Evolutionary conservation across 257 asterid species (phyloP).

Genomic region (Mentha longifolia): DNA sequence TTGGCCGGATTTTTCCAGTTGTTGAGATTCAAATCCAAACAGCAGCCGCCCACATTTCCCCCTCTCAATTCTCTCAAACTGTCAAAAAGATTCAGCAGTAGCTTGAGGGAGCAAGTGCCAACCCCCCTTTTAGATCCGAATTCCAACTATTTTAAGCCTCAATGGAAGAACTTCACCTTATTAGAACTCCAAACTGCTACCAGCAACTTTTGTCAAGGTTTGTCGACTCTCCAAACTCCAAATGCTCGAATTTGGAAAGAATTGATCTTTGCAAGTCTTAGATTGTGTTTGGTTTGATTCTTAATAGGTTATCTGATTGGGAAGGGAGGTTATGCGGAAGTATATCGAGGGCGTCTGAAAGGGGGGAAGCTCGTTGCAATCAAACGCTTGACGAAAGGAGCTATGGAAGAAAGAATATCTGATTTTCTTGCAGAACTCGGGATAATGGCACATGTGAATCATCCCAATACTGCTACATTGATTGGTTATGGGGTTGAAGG

Average conservation of each 20-base stretch:
- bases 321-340: conserved; percentile 96
- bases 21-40: conserved; percentile 63
- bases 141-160: conserved; percentile 80
- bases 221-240: conserved; percentile 1
- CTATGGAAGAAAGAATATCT: conserved; percentile 64
- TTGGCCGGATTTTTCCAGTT: conserved; percentile 55
- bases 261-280: background rate
- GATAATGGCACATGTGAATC: conserved; percentile 94
- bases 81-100: conserved; percentile 66
- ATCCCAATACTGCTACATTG: conserved; percentile 91
- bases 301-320: conserved; percentile 71
- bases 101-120: conserved; percentile 60
- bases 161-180: conserved; percentile 74
- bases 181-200: conserved; percentile 82
- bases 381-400: conserved; percentile 70
- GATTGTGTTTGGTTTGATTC: conserved; percentile 14
- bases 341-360: conserved; percentile 71
- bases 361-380: conserved; percentile 82
- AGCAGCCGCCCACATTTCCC: conserved; percentile 54
- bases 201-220: conserved; percentile 74
- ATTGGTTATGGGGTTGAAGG: conserved; percentile 95
- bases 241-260: background rate
- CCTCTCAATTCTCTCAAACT: conserved; percentile 47
- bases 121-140: conserved; percentile 48
- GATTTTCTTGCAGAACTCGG: conserved; percentile 93